phyloP scores from a whole-genome alignment of 805 yeast genomes.

The Schizosaccharomyces cryophilus region DNA sequence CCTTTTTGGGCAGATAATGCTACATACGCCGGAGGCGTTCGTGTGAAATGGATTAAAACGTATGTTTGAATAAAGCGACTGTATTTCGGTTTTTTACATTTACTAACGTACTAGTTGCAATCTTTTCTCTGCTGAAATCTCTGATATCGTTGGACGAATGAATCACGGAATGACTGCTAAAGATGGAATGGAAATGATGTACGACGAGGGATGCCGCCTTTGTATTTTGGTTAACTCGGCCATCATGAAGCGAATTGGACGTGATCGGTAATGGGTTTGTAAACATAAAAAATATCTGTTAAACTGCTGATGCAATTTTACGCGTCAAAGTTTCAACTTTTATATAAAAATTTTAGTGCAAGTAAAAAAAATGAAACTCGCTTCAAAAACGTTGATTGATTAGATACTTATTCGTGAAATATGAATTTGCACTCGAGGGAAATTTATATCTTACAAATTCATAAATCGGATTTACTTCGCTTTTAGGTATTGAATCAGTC shows the following conservation, averaged over 20 bases:
- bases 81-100: too few species aligned
- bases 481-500: too few species aligned
- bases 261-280: not conserved
- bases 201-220: not conserved
- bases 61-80: not conserved
- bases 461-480: too few species aligned
- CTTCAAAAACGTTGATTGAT: too few species aligned
- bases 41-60: not conserved
- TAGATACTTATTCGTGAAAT: too few species aligned
- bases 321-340: too few species aligned
- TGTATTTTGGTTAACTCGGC: not conserved
- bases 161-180: not conserved
- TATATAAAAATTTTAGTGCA: too few species aligned
- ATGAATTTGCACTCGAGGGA: too few species aligned
- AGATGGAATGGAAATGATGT: conserved; percentile 1
- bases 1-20: not conserved
- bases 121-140: not conserved
- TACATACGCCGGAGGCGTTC: not conserved
- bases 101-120: not conserved
- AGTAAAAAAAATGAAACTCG: too few species aligned
- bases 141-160: not conserved
- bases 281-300: too few species aligned
- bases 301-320: too few species aligned
- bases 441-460: too few species aligned
- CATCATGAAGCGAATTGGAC: not conserved